Evolutionary conservation across 2,329 filamentous ascomycete genomes (phyloP).

Genomic region (Fusarium pseudoanthophilum): DNA sequence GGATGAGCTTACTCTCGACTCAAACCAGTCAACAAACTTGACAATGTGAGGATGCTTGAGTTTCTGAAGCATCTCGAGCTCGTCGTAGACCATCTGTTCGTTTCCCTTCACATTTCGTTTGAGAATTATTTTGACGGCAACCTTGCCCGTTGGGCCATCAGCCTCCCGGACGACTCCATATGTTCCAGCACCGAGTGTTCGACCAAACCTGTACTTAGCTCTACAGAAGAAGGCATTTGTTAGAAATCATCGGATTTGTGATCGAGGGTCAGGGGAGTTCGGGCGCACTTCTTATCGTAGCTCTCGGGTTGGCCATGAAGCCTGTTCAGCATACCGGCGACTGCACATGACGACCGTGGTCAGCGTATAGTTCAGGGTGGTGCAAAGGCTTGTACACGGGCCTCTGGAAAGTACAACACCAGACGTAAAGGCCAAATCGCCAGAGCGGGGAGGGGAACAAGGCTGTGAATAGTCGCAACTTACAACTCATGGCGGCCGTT

Average conservation of each 20-base stretch:
- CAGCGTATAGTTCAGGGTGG: slow-evolving; percentile 31
- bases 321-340: slow-evolving; percentile 92
- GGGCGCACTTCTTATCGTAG: slow-evolving; percentile 92
- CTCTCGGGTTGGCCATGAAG: slow-evolving; percentile 96
- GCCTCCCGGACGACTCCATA: slow-evolving; percentile 99
- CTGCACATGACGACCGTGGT: slow-evolving; percentile 57
- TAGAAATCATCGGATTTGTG: slow-evolving; percentile 41
- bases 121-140: slow-evolving; percentile 97
- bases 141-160: slow-evolving; percentile 83
- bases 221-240: slow-evolving; percentile 55
- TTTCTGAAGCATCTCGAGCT: slow-evolving; percentile 90
- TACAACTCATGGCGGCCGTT: slow-evolving; percentile 47
- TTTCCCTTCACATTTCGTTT: slow-evolving; percentile 99
- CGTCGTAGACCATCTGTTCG: slow-evolving; percentile 98
- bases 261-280: slow-evolving; percentile 37
- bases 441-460: slow-evolving; percentile 38
- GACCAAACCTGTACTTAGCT: slow-evolving; percentile 89
- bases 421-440: slow-evolving; percentile 16
- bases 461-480: slow-evolving; percentile 45
- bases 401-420: background rate
- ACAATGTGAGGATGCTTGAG: slow-evolving; percentile 96
- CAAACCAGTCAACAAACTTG: slow-evolving; percentile 98
- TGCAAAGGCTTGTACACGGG: background rate
- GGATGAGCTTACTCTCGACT: slow-evolving; percentile 79
- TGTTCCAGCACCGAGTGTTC: slow-evolving; percentile 93